phyloP scores from a whole-genome alignment of 1,284 basidiomycete genomes.

The Cryptococcus hybrid region DNA sequence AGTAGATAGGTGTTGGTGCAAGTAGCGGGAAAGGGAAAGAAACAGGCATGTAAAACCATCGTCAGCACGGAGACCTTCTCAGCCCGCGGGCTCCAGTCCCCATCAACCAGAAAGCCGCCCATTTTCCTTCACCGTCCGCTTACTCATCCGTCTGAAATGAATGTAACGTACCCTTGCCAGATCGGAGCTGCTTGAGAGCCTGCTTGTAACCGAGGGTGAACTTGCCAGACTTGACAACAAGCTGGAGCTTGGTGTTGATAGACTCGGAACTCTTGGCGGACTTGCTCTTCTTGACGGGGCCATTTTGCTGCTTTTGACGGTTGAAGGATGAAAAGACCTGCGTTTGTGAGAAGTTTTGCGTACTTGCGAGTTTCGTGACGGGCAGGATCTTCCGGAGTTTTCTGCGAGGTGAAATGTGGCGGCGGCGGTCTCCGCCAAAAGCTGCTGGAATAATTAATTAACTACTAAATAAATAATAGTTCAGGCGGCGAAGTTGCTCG shows the following conservation, averaged over 20 bases:
- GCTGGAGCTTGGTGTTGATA: slow-evolving; percentile 91
- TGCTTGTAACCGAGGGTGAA: slow-evolving; percentile 95
- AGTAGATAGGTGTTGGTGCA: too few relatives aligned
- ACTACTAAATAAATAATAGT: too few relatives aligned
- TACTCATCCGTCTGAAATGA: slow-evolving; percentile 6
- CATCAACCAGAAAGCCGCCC: slow-evolving; percentile 33
- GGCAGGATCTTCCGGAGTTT: neutral
- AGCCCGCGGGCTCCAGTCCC: slow-evolving; percentile 92
- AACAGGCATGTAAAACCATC: slow-evolving; percentile 20
- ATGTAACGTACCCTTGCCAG: slow-evolving; percentile 82
- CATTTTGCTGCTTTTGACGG: slow-evolving; percentile 56
- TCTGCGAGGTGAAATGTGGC: too few relatives aligned
- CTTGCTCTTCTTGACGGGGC: slow-evolving; percentile 93
- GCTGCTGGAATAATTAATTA: too few relatives aligned
- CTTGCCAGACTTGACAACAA: slow-evolving; percentile 90
- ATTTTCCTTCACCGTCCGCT: neutral
- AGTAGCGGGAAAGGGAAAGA: slow-evolving; percentile 6
- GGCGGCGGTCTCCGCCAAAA: neutral
- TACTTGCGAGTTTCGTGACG: neutral
- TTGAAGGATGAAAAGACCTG: slow-evolving; percentile 7
- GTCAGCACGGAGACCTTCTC: slow-evolving; percentile 87
- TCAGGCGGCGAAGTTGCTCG: too few relatives aligned
- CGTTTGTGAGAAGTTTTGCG: slow-evolving; percentile 1
- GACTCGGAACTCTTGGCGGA: slow-evolving; percentile 87
- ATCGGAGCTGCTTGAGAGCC: slow-evolving; percentile 97